These are phyloP conservation scores for Funneliformis geosporum DNA, from an alignment of 192 early-diverging fungal species.

Conservation along the genomic window DNA sequence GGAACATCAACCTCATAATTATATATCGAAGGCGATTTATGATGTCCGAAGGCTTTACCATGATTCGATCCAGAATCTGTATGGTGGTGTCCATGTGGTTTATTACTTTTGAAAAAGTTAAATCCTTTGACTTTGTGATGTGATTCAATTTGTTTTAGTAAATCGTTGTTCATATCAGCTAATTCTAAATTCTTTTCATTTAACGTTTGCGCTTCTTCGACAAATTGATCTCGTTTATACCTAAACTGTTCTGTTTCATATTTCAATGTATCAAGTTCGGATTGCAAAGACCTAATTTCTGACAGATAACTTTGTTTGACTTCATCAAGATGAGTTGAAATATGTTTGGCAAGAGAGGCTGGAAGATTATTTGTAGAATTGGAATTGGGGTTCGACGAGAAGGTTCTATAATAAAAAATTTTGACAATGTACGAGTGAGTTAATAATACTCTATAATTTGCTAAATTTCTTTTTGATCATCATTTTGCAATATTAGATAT, in stretches of 20 bases:
- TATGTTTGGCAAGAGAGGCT: constrained; percentile 33
- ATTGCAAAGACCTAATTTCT: constrained; percentile 50
- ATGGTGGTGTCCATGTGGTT: background rate
- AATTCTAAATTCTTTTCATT: constrained; percentile 58
- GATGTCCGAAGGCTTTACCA: background rate
- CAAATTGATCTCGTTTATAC: constrained; percentile 50
- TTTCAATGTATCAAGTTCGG: constrained; percentile 48
- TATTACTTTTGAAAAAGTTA: constrained; percentile 28
- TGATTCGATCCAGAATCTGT: background rate
- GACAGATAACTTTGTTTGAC: constrained; percentile 48
- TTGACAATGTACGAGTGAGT: too few species aligned
- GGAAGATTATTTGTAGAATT: constrained; percentile 20
- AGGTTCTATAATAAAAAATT: constrained; percentile 6
- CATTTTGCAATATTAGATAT: too few species aligned
- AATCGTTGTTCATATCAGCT: constrained; percentile 57
- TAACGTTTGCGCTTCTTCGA: constrained; percentile 54
- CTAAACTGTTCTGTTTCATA: constrained; percentile 47
- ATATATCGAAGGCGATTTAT: background rate
- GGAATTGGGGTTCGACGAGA: constrained; percentile 8
- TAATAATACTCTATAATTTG: too few species aligned
- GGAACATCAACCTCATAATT: background rate
- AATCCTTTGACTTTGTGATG: constrained; percentile 29
- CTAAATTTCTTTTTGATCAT: too few species aligned
- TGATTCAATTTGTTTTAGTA: constrained; percentile 45
- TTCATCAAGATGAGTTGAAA: constrained; percentile 45